Percentiles rank a stretch among this genome's conserved stretches.
Conservation (phyloP, 371 early-diverging fungal genomes). For the Mucor piriformis region DNA sequence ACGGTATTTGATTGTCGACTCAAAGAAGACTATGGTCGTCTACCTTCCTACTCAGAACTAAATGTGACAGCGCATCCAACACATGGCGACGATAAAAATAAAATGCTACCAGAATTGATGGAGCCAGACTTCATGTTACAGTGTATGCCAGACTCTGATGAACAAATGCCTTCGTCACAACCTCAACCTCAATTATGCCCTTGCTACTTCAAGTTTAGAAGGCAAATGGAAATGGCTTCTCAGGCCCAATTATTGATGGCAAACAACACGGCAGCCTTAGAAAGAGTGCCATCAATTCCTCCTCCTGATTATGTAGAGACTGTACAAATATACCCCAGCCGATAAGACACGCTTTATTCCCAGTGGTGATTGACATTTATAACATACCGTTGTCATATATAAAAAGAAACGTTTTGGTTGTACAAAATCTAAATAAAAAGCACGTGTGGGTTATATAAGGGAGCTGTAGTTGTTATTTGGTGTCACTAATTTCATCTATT, state of each 20-base stretch:
- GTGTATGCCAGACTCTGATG: constrained; percentile 23
- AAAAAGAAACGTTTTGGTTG: not conserved
- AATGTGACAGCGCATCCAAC: constrained; percentile 25
- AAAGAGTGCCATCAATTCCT: constrained; percentile 44
- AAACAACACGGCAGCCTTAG: constrained; percentile 13
- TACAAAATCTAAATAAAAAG: not conserved
- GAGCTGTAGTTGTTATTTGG: not conserved
- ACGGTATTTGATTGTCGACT: constrained; percentile 41
- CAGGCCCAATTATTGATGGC: constrained; percentile 32
- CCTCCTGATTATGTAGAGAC: constrained; percentile 47
- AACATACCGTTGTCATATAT: not conserved
- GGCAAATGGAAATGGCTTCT: constrained; percentile 46
- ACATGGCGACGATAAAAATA: constrained; percentile 26
- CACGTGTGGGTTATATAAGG: constrained; percentile 2
- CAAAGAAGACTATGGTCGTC: constrained; percentile 51
- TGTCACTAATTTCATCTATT: not conserved
- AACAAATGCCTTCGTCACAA: constrained; percentile 18
- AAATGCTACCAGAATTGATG: constrained; percentile 19
- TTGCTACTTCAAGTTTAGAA: constrained; percentile 43
- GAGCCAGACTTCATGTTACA: constrained; percentile 33
- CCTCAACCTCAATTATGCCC: constrained; percentile 36
- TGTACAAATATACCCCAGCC: not conserved
- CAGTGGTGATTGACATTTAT: constrained; percentile 1
- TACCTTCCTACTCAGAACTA: constrained; percentile 49
- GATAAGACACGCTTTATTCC: not conserved